Conservation (phyloP, 768 basidiomycete genomes). For the Leccinellum rugosiceps region DNA sequence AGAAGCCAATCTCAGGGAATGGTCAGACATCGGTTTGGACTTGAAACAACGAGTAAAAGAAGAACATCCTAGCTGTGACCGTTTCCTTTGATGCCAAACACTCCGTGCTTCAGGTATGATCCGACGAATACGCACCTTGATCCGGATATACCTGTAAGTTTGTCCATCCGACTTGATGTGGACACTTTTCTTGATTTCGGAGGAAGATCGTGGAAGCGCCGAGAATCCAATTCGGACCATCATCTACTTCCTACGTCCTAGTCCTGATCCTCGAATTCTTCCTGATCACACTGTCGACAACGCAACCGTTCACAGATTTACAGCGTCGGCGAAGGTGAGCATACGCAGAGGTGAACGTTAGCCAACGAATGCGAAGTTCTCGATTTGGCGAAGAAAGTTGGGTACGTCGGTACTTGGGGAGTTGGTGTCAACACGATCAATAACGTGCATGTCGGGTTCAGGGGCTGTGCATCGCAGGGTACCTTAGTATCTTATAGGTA, state of each 20-base stretch:
- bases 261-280: constrained; percentile 11
- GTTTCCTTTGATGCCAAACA: not conserved
- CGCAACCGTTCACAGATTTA: constrained; percentile 32
- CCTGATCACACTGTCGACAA: not conserved
- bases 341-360: not conserved
- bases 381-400: constrained; percentile 29
- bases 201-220: constrained; percentile 37
- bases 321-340: constrained; percentile 39
- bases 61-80: not conserved
- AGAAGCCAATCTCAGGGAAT: constrained; percentile 28
- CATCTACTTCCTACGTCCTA: constrained; percentile 38
- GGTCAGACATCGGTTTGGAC: constrained; percentile 38
- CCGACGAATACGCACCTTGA: constrained; percentile 32
- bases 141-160: constrained; percentile 30
- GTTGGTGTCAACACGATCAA: constrained; percentile 37
- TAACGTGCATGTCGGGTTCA: constrained; percentile 38
- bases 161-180: not conserved
- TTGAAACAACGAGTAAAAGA: constrained; percentile 25
- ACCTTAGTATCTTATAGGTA: constrained; percentile 37
- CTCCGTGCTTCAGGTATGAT: constrained; percentile 21
- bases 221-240: constrained; percentile 43
- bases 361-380: constrained; percentile 4
- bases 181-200: not conserved
- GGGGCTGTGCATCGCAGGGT: constrained; percentile 34
- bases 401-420: constrained; percentile 43